Conservation (phyloP, 345 rosid genomes). For the Gynandropsis gynandra region DNA sequence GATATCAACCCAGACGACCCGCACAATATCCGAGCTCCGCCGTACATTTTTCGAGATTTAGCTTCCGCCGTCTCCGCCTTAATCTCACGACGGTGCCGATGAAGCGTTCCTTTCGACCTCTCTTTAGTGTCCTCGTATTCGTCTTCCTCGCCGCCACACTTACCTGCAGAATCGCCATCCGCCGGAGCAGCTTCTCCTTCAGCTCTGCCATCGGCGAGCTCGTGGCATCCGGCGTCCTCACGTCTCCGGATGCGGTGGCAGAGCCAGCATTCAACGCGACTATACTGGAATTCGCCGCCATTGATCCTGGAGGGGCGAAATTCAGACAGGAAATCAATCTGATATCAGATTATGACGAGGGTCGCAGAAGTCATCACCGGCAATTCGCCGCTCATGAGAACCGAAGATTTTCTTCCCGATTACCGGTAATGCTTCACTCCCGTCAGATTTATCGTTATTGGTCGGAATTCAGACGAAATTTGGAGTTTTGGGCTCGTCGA, state of each 20-base stretch:
- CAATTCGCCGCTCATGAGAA: constrained; percentile 28
- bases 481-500: constrained; percentile 53
- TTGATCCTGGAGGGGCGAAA: constrained; percentile 50
- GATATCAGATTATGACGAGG: constrained; percentile 46
- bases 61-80: constrained; percentile 8
- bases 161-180: constrained; percentile 41
- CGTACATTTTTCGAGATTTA: constrained; percentile 21
- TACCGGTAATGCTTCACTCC: constrained; percentile 41
- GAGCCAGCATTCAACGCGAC: constrained; percentile 51
- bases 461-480: constrained; percentile 57
- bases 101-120: constrained; percentile 70
- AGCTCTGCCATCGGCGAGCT: constrained; percentile 30
- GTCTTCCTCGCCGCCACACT: constrained; percentile 44
- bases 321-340: constrained; percentile 52
- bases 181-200: constrained; percentile 32
- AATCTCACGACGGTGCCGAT: constrained; percentile 25
- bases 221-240: constrained; percentile 16
- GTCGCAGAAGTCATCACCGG: constrained; percentile 41
- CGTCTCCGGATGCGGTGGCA: constrained; percentile 12
- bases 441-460: constrained; percentile 58
- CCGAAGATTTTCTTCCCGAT: constrained; percentile 22
- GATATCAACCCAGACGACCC: constrained; percentile 5
- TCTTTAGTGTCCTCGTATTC: constrained; percentile 50
- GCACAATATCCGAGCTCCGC: constrained; percentile 19
- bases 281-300: constrained; percentile 57